Base-by-base conservation (phyloP, 2,329 filamentous ascomycete genomes). In the Fusarium piperis region DNA sequence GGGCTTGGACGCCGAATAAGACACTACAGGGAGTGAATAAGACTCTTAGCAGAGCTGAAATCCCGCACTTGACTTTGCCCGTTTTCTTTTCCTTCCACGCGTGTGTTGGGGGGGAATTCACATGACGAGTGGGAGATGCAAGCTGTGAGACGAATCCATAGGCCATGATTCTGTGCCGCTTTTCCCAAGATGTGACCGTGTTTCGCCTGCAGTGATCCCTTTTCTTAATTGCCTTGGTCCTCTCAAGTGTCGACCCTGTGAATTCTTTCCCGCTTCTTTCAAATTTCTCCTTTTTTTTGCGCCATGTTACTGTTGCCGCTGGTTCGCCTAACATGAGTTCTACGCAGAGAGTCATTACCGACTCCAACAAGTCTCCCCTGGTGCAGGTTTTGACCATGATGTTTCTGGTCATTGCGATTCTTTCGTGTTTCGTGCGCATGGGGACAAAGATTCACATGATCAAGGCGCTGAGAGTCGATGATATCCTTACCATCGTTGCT, bases 371-470 rank as follows among this genome's bases (percentile, higher is more conserved):
- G 69, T 73, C 76, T 15, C 77, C 77, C 8, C 74, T 79, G 10
- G 71, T 79, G 15, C 71, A 78, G 55, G 76, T 79, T 38, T 62
- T 79, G 59, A 68, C 74, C 3, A 67, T 78, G 32, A 77, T 79
- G 75, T 78, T 79, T 20, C 60, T 78, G 5, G 76, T 78, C 38
- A 71, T 78, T 18, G 69, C 70, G 4, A 64, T 79, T 7, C 71
- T 79, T 0, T 57, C 77, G 1, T 78, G 75, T 10, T 20, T 71
- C 16, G 77, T 77, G 6, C 72, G 77, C 7, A 60, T 60, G 0
- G 75, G 76, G 4, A 79, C 77, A 3, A 79, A 79, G 46, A 38
- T 79, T 18, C 60, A 78, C 58, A 79, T 78, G 77, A 72, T 76
- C 59, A 78, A 79, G 51, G 65, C 48, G 10, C 39, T 79, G 30